Base-by-base conservation (phyloP, 2,329 filamentous ascomycete genomes). In the Xylariales sp. region DNA sequence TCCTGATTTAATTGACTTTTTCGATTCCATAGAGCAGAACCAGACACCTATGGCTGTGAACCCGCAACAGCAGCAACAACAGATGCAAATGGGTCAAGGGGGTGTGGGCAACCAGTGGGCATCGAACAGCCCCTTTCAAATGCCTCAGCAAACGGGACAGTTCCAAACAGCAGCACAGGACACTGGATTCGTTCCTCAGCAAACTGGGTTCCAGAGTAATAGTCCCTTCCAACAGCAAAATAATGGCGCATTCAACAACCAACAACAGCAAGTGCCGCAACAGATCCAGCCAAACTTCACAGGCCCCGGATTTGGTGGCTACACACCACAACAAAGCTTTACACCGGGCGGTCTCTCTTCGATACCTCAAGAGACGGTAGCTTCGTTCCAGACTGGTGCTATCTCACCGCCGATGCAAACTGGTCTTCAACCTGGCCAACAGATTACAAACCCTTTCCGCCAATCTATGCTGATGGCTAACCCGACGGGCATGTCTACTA, bases 1-100 rank as follows among this genome's bases (percentile, higher is more conserved):
- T 51, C 80, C 83, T 20, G 86, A 94, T 68, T 72, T 94, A 46
- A 97, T 95, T 58, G 93, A 91, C 68, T 96, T 95, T 65, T 95
- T 95, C 61, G 91, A 84, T 57, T 90, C 88, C 5, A 95, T 95
- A 55, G 90, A 96, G 57, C 82, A 88, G 58, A 89, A 90, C 49
- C 88, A 93, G 60, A 86, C 86, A 38, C 72, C 83, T 1, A 78
- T 87, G 73, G 73, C 64, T 27, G 58, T 63, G 2, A 62, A 64
- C 28, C 48, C 62, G 1, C 66, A 66, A 40, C 58, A 64, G 27
- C 52, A 64, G 28, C 65, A 66, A 20, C 59, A 58, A 27, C 44
- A 45, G 38, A 40, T 41, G 34, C 55, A 57, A 22, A 45, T 55
- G 27, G 46, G 47, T n/a, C 54, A 59, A 35, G 49, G 60, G 46